Conservation (phyloP, 345 rosid genomes). For the Eucalyptus virginea region DNA sequence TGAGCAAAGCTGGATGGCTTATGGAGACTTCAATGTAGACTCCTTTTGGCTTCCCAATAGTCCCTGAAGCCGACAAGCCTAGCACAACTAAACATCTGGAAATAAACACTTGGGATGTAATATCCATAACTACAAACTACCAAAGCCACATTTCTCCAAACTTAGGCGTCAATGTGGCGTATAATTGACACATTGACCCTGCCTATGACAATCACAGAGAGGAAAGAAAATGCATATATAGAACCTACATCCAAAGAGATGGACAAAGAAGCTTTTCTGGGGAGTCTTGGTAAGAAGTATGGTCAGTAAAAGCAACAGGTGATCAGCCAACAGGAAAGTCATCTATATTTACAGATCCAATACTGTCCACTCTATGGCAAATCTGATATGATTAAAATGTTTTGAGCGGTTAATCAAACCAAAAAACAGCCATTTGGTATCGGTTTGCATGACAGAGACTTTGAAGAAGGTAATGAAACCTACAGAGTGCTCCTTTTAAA, state of each 20-base stretch:
- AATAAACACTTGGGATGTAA: neutral
- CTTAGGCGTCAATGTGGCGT: neutral
- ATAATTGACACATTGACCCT: neutral
- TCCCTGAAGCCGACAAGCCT: conserved; percentile 18
- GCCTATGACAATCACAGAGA: neutral
- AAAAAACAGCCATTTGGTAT: neutral
- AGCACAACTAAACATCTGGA: neutral
- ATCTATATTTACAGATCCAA: neutral
- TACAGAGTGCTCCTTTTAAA: too few species aligned
- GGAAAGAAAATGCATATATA: too few species aligned
- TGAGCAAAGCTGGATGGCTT: too few species aligned
- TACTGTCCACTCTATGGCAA: neutral
- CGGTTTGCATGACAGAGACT: neutral
- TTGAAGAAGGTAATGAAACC: too few species aligned
- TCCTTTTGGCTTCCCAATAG: conserved; percentile 83
- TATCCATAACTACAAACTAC: neutral
- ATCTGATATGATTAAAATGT: neutral
- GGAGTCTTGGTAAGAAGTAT: neutral
- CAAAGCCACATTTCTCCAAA: neutral
- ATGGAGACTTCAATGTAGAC: conserved; percentile 63
- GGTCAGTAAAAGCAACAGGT: neutral
- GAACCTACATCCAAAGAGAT: too few species aligned
- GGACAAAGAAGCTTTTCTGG: neutral
- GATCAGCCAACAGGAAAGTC: neutral
- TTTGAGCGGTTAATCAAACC: neutral